A percentile compares a stretch with the other conserved stretches of the same genome.
Conservation (phyloP, 176 grass and related monocot genomes). For the Carex pumila region DNA sequence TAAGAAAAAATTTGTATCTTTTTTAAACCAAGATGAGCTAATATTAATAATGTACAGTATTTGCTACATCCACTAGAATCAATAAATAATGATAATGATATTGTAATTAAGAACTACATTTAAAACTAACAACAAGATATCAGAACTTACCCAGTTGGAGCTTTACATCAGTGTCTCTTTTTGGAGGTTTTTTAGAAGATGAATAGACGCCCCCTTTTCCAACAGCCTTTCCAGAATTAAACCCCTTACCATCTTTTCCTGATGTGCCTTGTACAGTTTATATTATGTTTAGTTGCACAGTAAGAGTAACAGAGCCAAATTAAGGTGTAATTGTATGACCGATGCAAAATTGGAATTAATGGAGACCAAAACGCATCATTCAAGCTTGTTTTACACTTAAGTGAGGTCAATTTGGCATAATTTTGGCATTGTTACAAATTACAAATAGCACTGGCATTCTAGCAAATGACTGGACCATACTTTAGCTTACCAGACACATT, state of each 20-base stretch:
- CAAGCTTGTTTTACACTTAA: neutral
- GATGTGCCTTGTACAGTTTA: slow-evolving; percentile 20
- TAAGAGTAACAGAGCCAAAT: slow-evolving; percentile 2
- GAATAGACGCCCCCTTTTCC: slow-evolving; percentile 35
- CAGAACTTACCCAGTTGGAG: slow-evolving; percentile 62
- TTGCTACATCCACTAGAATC: neutral
- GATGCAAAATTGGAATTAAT: neutral
- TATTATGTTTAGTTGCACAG: slow-evolving; percentile 18
- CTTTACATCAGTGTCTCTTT: slow-evolving; percentile 61
- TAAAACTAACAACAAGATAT: slow-evolving; percentile 21
- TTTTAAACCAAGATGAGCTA: neutral
- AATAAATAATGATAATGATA: neutral
- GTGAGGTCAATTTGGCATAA: neutral
- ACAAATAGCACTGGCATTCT: slow-evolving; percentile 27
- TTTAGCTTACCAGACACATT: slow-evolving; percentile 37
- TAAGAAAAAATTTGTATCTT: neutral
- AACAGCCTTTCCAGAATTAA: slow-evolving; percentile 24
- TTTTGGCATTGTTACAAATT: neutral
- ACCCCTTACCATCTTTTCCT: slow-evolving; percentile 64
- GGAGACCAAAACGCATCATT: neutral
- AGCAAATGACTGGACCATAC: slow-evolving; percentile 28
- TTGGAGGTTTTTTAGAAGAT: slow-evolving; percentile 44
- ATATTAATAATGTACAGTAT: neutral
- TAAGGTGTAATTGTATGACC: neutral
- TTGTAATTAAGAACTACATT: slow-evolving; percentile 2